Percentiles rank a stretch among this genome's conserved stretches.
These are phyloP conservation scores for Xylaria scruposa DNA, from an alignment of 495 filamentous ascomycete species.

Conservation along the genomic window DNA sequence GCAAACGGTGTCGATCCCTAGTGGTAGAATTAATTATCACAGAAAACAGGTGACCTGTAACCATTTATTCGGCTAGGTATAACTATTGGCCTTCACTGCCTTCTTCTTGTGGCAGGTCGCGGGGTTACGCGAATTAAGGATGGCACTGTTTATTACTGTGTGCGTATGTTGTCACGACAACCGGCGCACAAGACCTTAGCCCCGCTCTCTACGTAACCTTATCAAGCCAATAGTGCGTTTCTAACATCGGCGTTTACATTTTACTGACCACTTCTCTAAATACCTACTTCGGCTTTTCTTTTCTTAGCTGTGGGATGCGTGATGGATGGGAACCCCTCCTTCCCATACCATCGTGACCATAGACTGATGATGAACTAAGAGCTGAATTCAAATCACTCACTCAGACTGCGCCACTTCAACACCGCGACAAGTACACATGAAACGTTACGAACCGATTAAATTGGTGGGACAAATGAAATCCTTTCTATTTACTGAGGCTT, in stretches of 20 bases:
- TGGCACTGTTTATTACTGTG: constrained; percentile 21
- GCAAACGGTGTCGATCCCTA: not conserved
- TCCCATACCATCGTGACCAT: not conserved
- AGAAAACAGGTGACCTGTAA: not conserved
- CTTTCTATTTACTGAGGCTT: constrained; percentile 15
- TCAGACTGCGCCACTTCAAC: not conserved
- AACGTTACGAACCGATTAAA: constrained; percentile 7
- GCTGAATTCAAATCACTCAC: not conserved
- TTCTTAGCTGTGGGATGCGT: not conserved
- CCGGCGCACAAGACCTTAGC: not conserved
- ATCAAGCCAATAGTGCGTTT: constrained; percentile 10
- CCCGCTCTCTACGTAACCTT: not conserved
- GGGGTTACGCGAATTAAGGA: not conserved
- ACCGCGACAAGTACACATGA: not conserved
- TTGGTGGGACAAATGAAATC: constrained; percentile 21
- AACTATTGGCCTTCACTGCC: not conserved
- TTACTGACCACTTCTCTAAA: not conserved
- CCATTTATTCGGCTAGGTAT: not conserved
- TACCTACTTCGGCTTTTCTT: constrained; percentile 4
- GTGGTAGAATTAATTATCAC: not conserved
- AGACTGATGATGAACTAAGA: not conserved
- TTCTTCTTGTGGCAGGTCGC: constrained; percentile 19
- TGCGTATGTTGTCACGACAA: constrained; percentile 26
- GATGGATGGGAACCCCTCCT: not conserved
- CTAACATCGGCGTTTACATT: not conserved